Evolutionary conservation across 1,284 basidiomycete species (phyloP).

Genomic region (Irpex lacteus): DNA sequence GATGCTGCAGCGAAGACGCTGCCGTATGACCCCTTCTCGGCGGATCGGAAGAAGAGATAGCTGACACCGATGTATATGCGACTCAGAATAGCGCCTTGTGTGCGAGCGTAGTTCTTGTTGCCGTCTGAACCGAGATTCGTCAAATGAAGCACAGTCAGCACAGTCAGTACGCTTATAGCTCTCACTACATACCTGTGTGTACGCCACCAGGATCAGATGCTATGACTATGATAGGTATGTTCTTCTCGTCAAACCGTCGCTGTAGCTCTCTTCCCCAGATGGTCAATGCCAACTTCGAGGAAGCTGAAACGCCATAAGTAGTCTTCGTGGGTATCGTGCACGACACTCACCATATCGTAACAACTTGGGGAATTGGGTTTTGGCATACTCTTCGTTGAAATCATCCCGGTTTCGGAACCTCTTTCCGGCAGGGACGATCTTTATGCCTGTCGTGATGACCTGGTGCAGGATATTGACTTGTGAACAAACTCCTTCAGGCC

Average conservation of each 20-base stretch:
- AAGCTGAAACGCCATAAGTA: slow-evolving; percentile 20
- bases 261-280: slow-evolving; percentile 31
- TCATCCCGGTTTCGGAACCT: slow-evolving; percentile 37
- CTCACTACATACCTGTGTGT: slow-evolving; percentile 31
- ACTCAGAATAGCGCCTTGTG: slow-evolving; percentile 2
- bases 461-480: slow-evolving; percentile 16
- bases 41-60: slow-evolving; percentile 11
- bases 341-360: slow-evolving; percentile 30
- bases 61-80: slow-evolving; percentile 11
- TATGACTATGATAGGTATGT: slow-evolving; percentile 30
- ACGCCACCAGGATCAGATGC: slow-evolving; percentile 39
- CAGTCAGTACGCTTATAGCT: not conserved
- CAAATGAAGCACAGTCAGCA: slow-evolving; percentile 9
- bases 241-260: slow-evolving; percentile 24
- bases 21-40: slow-evolving; percentile 36
- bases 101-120: slow-evolving; percentile 4
- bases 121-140: not conserved
- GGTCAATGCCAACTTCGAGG: slow-evolving; percentile 34
- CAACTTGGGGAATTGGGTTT: slow-evolving; percentile 24
- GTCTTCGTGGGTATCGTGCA: not conserved
- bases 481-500: slow-evolving; percentile 16
- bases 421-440: slow-evolving; percentile 9
- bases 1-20: slow-evolving; percentile 48
- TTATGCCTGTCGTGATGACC: slow-evolving; percentile 16
- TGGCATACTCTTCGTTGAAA: slow-evolving; percentile 36